These are phyloP conservation scores for Rhynchospora tenuis DNA, from an alignment of 176 grass and related monocot genomes.

Conservation along the genomic window DNA sequence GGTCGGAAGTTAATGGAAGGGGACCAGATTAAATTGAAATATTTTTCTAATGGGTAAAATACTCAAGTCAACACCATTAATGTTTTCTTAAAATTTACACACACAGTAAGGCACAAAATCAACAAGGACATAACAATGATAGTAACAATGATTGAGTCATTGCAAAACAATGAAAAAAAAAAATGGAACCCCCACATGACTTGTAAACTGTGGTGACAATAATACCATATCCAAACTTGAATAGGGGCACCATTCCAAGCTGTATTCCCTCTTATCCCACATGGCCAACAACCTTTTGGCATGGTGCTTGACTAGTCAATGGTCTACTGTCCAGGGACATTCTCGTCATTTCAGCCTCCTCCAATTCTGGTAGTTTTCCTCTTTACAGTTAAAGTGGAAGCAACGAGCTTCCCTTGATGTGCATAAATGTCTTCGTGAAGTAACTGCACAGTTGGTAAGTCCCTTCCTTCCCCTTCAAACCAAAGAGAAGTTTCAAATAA, in stretches of 20 bases:
- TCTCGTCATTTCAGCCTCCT: not conserved
- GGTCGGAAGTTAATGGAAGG: not conserved
- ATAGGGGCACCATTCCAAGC: constrained; percentile 9
- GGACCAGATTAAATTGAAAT: not conserved
- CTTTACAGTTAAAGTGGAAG: not conserved
- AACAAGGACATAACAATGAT: constrained; percentile 16
- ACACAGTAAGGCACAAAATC: not conserved
- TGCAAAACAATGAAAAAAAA: not conserved
- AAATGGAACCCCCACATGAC: constrained; percentile 11
- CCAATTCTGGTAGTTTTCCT: not conserved
- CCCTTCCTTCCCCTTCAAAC: constrained; percentile 22
- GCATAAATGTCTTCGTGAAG: constrained; percentile 25
- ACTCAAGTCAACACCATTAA: constrained; percentile 1
- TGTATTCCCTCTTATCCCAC: constrained; percentile 10
- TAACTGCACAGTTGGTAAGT: constrained; percentile 12
- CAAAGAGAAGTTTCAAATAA: constrained; percentile 10
- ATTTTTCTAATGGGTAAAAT: not conserved
- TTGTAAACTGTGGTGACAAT: not conserved
- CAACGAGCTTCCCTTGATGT: constrained; percentile 15
- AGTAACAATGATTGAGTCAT: constrained; percentile 23
- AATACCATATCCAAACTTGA: constrained; percentile 4
- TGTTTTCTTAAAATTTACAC: not conserved
- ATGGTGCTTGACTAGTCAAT: constrained; percentile 19
- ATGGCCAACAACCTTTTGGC: constrained; percentile 16
- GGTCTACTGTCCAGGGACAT: not conserved